These are phyloP conservation scores for Sarocladiaceae sp. DNA, from an alignment of 2,329 filamentous ascomycete species.

Conservation along the genomic window DNA sequence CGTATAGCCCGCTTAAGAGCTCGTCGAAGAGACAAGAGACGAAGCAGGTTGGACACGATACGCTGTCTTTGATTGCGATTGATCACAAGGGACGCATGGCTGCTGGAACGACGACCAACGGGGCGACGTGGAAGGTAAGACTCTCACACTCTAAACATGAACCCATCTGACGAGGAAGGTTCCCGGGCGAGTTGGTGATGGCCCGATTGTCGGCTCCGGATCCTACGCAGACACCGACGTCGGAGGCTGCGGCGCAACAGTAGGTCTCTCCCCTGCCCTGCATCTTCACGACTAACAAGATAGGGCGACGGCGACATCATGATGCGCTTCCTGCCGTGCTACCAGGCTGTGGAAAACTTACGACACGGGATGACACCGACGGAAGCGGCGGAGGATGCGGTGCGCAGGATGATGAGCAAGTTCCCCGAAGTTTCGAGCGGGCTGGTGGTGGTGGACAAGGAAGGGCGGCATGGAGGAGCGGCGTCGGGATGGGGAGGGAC, in stretches of 20 bases:
- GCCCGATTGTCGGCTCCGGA: constrained; percentile 47
- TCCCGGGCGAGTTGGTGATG: constrained; percentile 49
- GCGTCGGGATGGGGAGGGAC: constrained; percentile 41
- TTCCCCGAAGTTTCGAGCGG: constrained; percentile 41
- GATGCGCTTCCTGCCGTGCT: constrained; percentile 52
- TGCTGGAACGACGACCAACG: constrained; percentile 50
- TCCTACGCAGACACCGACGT: constrained; percentile 49
- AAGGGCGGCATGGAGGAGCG: constrained; percentile 43
- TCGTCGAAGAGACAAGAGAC: constrained; percentile 37
- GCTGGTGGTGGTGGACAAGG: constrained; percentile 42
- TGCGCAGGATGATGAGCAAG: constrained; percentile 40
- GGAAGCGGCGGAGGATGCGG: constrained; percentile 44
- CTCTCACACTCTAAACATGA: not conserved
- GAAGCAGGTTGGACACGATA: constrained; percentile 41
- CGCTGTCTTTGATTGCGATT: constrained; percentile 46
- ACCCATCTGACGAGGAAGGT: constrained; percentile 19
- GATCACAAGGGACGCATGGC: constrained; percentile 39
- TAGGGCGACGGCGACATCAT: constrained; percentile 49
- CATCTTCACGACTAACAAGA: not conserved
- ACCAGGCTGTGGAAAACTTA: constrained; percentile 50
- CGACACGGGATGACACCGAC: constrained; percentile 40
- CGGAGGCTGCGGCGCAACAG: constrained; percentile 48
- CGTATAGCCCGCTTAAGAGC: constrained; percentile 34
- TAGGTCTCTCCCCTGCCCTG: not conserved
- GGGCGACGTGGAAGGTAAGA: constrained; percentile 39